phyloP scores from a whole-genome alignment of 352 stramenopile genomes.

The Phytophthora citrophthora region DNA sequence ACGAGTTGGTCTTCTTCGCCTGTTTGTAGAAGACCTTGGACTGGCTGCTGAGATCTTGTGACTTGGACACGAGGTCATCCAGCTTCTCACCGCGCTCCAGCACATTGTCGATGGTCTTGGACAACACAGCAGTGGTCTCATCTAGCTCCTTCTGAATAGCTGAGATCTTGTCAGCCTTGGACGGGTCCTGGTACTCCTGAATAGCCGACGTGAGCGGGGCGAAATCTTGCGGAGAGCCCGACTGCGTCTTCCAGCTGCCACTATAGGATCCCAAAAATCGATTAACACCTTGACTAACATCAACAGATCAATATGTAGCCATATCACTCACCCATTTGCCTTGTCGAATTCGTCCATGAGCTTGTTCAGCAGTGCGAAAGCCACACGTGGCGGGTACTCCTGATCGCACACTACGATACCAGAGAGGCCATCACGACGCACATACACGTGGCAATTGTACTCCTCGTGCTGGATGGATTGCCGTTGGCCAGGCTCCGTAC shows the following conservation, averaged over 20 bases:
- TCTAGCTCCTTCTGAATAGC: conserved; percentile 99
- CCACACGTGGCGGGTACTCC: conserved; percentile 98
- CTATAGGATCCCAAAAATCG: conserved; percentile 37
- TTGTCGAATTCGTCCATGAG: conserved; percentile 97
- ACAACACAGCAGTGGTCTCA: conserved; percentile 98
- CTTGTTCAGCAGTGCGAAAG: conserved; percentile 97
- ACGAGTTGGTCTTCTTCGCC: conserved; percentile 99
- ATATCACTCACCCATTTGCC: conserved; percentile 49
- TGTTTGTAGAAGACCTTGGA: conserved; percentile 99
- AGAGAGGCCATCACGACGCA: conserved; percentile 96
- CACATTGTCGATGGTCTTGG: conserved; percentile 99
- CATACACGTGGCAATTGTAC: conserved; percentile 99
- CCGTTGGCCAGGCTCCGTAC: conserved; percentile 95
- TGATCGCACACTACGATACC: conserved; percentile 97
- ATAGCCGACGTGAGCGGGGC: conserved; percentile 93
- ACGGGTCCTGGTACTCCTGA: conserved; percentile 97
- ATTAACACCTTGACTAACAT: conserved; percentile 28
- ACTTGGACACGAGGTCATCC: conserved; percentile 99
- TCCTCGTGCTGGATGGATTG: conserved; percentile 99
- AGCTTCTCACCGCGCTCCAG: conserved; percentile 98
- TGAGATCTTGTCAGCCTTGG: conserved; percentile 99
- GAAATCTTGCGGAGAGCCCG: conserved; percentile 86
- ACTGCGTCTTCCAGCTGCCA: conserved; percentile 64
- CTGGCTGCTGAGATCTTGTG: conserved; percentile 97
- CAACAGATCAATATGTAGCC: conserved; percentile 3